Percentiles rank a stretch among this genome's conserved stretches.
Evolutionary conservation across 108 stramenopile species (phyloP).

Genomic region (Aurantiochytrium sp.): DNA sequence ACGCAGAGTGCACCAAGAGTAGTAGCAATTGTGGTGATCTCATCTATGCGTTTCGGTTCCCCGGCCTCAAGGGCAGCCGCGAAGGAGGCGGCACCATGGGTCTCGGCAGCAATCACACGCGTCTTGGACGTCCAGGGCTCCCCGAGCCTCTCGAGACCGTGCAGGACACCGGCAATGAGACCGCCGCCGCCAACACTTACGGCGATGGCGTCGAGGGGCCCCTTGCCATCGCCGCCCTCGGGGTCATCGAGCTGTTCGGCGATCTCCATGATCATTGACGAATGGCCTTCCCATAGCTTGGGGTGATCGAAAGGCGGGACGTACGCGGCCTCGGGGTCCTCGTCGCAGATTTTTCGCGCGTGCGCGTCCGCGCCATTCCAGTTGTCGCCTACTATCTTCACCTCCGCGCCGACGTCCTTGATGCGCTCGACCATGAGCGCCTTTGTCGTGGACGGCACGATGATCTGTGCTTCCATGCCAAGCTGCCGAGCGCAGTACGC

Average conservation of each 20-base stretch:
- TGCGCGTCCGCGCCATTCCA: slow-evolving; percentile 75
- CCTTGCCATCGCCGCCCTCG: not conserved
- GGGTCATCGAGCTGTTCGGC: slow-evolving; percentile 40
- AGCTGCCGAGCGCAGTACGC: slow-evolving; percentile 60
- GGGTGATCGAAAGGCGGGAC: slow-evolving; percentile 74
- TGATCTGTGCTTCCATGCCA: slow-evolving; percentile 57
- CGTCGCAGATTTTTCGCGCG: slow-evolving; percentile 14
- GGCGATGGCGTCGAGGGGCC: slow-evolving; percentile 58
- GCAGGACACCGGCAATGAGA: slow-evolving; percentile 65
- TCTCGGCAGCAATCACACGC: slow-evolving; percentile 68
- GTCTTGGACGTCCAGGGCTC: not conserved
- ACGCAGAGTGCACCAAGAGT: slow-evolving; percentile 70
- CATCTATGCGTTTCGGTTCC: slow-evolving; percentile 41
- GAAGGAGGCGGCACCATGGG: slow-evolving; percentile 75
- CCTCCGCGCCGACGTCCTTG: slow-evolving; percentile 64
- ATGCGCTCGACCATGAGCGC: slow-evolving; percentile 65
- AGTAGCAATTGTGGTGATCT: slow-evolving; percentile 69
- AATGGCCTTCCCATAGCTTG: slow-evolving; percentile 74
- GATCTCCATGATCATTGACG: slow-evolving; percentile 73
- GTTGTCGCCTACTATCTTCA: slow-evolving; percentile 66
- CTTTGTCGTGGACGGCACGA: slow-evolving; percentile 77
- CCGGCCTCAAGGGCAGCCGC: slow-evolving; percentile 37
- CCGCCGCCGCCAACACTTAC: slow-evolving; percentile 82
- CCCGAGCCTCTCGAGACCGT: slow-evolving; percentile 60
- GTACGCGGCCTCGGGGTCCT: slow-evolving; percentile 16